phyloP scores from a whole-genome alignment of 768 basidiomycete genomes.

The Sarcodon sp. region DNA sequence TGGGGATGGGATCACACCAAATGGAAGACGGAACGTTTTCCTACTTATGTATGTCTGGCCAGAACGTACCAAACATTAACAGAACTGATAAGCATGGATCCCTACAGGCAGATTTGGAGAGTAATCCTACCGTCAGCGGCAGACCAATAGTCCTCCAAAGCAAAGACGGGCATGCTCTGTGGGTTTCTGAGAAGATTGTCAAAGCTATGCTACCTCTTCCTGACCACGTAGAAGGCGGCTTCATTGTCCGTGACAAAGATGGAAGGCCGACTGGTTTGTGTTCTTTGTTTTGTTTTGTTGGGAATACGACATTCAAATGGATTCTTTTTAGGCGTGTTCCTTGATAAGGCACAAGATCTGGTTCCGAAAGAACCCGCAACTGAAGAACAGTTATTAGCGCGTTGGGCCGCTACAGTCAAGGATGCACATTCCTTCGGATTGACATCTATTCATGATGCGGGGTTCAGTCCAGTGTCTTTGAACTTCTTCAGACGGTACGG shows the following conservation, averaged over 20 bases:
- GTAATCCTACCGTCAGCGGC: conserved; percentile 51
- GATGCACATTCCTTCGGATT: conserved; percentile 64
- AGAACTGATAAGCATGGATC: background rate
- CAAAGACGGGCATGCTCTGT: conserved; percentile 83
- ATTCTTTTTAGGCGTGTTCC: conserved; percentile 41
- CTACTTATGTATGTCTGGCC: conserved; percentile 43
- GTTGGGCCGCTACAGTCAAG: conserved; percentile 46
- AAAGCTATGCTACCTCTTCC: conserved; percentile 50
- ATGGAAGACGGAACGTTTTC: conserved; percentile 51
- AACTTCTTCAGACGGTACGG: conserved; percentile 59
- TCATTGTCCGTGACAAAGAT: conserved; percentile 53
- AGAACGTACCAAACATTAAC: background rate
- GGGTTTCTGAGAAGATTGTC: conserved; percentile 64
- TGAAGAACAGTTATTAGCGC: conserved; percentile 44
- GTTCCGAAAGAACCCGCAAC: conserved; percentile 52
- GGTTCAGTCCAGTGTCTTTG: conserved; percentile 53
- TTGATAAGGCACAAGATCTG: conserved; percentile 82
- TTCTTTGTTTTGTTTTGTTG: conserved; percentile 2
- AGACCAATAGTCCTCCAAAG: conserved; percentile 69
- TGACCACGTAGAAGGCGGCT: conserved; percentile 61
- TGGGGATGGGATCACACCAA: conserved; percentile 90
- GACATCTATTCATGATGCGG: conserved; percentile 83
- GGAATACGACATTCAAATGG: background rate
- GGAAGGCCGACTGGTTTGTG: conserved; percentile 64
- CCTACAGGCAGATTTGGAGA: conserved; percentile 57